Evolutionary conservation across 768 basidiomycete genomes (phyloP), one percentile per base, ranked within the genome.

Genomic region (Favolaschia claudopus): DNA sequence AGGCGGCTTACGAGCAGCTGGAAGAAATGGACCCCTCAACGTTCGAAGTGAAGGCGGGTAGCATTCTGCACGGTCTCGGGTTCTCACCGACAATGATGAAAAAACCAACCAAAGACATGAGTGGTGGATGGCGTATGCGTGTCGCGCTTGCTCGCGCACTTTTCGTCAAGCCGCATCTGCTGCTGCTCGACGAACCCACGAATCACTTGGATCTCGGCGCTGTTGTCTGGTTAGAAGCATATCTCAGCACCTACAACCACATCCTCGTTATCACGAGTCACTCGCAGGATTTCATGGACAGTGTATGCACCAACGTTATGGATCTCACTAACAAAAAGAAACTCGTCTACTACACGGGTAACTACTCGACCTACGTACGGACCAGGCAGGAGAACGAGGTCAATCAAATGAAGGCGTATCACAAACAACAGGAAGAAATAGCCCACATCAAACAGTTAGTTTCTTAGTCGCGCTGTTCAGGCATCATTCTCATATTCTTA

Each of bases 271-370:
- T 95, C 80, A 96, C 95, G 8, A 95, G 91, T 45, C 96, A 99
- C 79, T 99, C 96, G n/a, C 93, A 95, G 73, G 96, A 99, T 81
- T 99, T 99, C 83, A 94, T 99, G 93, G 96, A 99, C 76, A 88
- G 84, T 32, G 88, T 98, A 43, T 99, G 96, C 79, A 99, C 96
- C 66, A 95, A 98, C 75, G 89, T 98, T 79, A 96, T 98, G 92
- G 96, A 99, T 69, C 81, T 98, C 57, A 96, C 95, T 62, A 72
- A 80, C 66, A 91, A 91, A 82, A 97, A 96, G 83, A 96, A 94
- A 74, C 82, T 98, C 54, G 81, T 92, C 36, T 97, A 97, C 76
- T 98, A 98, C 77, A 87, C 88, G 62, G 96, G 96, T 79, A 98
- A 98, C 76, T 98, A 97, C 80, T 83, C 94, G 45, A 94, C 92